Base-by-base conservation (phyloP, 2,329 filamentous ascomycete genomes). In the Talaromyces atroroseus region DNA sequence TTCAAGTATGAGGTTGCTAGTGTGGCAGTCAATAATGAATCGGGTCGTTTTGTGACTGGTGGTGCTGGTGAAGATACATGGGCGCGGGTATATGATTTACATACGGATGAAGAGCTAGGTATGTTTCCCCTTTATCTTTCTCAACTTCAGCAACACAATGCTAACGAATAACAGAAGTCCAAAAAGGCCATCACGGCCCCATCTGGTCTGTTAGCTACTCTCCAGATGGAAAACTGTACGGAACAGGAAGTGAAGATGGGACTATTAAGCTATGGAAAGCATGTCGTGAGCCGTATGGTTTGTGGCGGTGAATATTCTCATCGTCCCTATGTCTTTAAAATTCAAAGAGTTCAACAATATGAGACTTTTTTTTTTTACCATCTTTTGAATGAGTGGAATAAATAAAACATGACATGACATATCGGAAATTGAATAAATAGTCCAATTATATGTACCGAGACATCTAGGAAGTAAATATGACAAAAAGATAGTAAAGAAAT, bases 161-260 rank as follows among this genome's bases (percentile, higher is more conserved):
- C 36, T 32, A 20, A 49, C 21, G 23, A 0, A 8, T 21, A 42
- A 7, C 60, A 87, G 94, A 97, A 70, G 87, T 92, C 12, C 90
- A 95, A 76, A 96, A 96, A 74, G 94, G 94, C 23, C 94, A 99
- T 65, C 94, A 99, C 67, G 94, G 94, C 1, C 92, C 92, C 1
- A 94, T 99, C 60, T 99, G 94, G 94, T 96, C 91, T 5, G 86
- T 95, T 58, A 87, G 88, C 56, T 99, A 96, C 73, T 94, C 92
- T 0, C 94, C 94, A 0, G 94, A 99, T 67, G 92, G 92, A 48
- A 96, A 95, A 70, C 78, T 99, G 7, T 99, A 97, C 69, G 94
- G 92, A 1, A 99, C 94, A 1, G 94, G 90, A 29, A 96, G 92
- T 49, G 94, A 99, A 70, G 94, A 99, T 66, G 94, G 94, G 42